Conservation (phyloP, 129 eudicot genomes). For the Chrysanthemum makinoi region DNA sequence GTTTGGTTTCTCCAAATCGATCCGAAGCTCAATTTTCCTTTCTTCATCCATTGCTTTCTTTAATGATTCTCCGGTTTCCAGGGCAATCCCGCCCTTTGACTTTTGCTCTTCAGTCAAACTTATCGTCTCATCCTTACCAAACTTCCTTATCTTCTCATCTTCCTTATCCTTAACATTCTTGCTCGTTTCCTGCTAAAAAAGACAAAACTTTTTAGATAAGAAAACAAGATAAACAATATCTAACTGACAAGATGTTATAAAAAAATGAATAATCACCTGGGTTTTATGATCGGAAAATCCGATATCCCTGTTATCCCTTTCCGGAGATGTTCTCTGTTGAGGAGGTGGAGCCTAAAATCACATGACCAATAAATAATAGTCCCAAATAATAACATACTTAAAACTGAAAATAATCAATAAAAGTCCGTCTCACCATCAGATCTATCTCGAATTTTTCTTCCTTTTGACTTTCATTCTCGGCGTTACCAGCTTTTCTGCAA, state of each 20-base stretch:
- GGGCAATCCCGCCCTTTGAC: conserved; percentile 27
- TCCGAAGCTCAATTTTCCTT: conserved; percentile 24
- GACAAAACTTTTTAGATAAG: not conserved
- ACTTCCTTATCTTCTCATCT: not conserved
- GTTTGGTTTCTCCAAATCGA: conserved; percentile 54
- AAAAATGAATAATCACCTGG: conserved; percentile 20
- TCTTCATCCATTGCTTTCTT: conserved; percentile 41
- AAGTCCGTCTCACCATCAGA: conserved; percentile 76
- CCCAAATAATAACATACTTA: not conserved
- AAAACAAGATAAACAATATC: not conserved
- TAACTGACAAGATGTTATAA: not conserved
- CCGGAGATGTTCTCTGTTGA: conserved; percentile 66
- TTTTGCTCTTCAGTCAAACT: conserved; percentile 31
- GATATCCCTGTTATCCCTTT: conserved; percentile 35
- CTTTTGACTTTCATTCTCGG: conserved; percentile 38
- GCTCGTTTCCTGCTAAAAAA: conserved; percentile 34
- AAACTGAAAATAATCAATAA: conserved; percentile 10
- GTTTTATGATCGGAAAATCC: conserved; percentile 30
- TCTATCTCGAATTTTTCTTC: conserved; percentile 82
- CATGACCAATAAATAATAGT: conserved; percentile 4
- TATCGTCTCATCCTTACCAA: conserved; percentile 25
- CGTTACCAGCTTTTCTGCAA: conserved; percentile 38
- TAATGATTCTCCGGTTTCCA: conserved; percentile 39
- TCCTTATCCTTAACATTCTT: conserved; percentile 25
- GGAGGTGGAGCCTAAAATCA: conserved; percentile 93